These are phyloP conservation scores for Prinsepia uniflora DNA, from an alignment of 306 rosid genomes.

Conservation along the genomic window DNA sequence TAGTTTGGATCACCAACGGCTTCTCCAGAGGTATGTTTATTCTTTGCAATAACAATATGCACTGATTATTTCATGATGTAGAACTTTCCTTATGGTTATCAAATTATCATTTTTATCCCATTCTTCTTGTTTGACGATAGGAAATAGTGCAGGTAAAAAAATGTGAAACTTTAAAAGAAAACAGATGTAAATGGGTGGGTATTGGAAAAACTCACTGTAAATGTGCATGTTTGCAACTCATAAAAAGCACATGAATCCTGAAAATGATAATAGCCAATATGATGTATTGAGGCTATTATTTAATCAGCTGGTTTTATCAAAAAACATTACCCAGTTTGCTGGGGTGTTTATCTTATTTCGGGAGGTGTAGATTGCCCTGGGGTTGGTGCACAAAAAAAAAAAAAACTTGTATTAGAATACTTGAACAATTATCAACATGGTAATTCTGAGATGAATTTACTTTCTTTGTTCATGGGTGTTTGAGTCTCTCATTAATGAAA, in stretches of 20 bases:
- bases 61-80: background rate
- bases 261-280: background rate
- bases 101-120: background rate
- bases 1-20: constrained; percentile 80
- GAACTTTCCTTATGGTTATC: background rate
- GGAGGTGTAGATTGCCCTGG: constrained; percentile 2
- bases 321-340: background rate
- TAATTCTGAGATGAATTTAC: background rate
- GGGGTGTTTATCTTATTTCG: background rate
- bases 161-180: background rate
- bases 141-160: background rate
- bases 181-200: background rate
- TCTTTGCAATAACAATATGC: constrained; percentile 13
- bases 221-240: background rate
- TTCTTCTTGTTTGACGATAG: constrained; percentile 1
- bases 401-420: background rate
- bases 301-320: too few relatives aligned
- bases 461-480: background rate
- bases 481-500: background rate
- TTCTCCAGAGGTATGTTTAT: constrained; percentile 63
- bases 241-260: background rate
- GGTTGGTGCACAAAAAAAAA: background rate
- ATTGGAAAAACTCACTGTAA: background rate
- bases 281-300: background rate
- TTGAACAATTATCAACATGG: background rate